Evolutionary conservation across 83 land plant species (phyloP).

Genomic region (Picea mariana): DNA sequence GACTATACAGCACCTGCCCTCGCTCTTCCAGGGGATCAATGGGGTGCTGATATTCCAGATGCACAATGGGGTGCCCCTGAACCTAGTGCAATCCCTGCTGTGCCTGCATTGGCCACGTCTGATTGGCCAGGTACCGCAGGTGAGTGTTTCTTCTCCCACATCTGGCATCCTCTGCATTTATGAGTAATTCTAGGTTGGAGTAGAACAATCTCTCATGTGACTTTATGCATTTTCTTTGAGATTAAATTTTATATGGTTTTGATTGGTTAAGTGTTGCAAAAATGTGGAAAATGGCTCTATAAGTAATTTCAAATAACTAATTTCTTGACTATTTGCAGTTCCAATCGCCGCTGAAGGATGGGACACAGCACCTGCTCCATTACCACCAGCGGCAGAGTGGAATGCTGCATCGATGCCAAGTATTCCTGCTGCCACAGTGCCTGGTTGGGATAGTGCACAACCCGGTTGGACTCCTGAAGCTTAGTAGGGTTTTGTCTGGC

Average conservation of each 20-base stretch:
- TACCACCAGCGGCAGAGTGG: slow-evolving; percentile 13
- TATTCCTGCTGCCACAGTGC: slow-evolving; percentile 1
- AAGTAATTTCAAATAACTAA: not conserved
- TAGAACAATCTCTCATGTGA: not conserved
- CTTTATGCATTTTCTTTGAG: not conserved
- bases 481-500: not conserved
- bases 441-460: slow-evolving; percentile 12
- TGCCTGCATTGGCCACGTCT: slow-evolving; percentile 24
- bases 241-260: not conserved
- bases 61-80: slow-evolving; percentile 24
- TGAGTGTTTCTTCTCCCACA: not conserved
- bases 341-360: slow-evolving; percentile 32
- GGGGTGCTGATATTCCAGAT: slow-evolving; percentile 30
- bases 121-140: slow-evolving; percentile 29
- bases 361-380: slow-evolving; percentile 42
- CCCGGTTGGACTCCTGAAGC: slow-evolving; percentile 12
- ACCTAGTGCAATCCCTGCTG: slow-evolving; percentile 16
- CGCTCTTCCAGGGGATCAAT: slow-evolving; percentile 27
- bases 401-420: not conserved
- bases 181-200: not conserved
- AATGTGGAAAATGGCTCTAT: not conserved
- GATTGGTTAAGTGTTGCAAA: not conserved
- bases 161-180: not conserved
- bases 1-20: slow-evolving; percentile 26
- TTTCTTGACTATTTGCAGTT: not conserved